These are phyloP conservation scores for Bolboschoenoplectus hybrid DNA, from an alignment of 202 grass and related monocot species.

Conservation along the genomic window DNA sequence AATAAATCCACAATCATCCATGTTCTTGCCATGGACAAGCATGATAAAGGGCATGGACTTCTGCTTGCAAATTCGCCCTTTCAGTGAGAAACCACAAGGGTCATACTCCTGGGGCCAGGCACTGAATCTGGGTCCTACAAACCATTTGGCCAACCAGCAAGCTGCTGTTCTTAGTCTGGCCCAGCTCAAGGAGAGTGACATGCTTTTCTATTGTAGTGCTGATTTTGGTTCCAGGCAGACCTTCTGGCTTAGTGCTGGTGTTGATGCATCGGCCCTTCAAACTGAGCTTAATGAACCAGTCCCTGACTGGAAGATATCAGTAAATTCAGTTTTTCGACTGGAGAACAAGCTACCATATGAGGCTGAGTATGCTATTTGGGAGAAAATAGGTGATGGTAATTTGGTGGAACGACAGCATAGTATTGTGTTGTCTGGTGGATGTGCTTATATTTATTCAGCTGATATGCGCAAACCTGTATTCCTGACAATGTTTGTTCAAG, in stretches of 20 bases:
- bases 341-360: constrained; percentile 95
- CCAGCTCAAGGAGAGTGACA: constrained; percentile 92
- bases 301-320: constrained; percentile 88
- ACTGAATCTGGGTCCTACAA: constrained; percentile 63
- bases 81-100: constrained; percentile 63
- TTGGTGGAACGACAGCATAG: constrained; percentile 89
- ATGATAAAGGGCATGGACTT: constrained; percentile 72
- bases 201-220: constrained; percentile 68
- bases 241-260: constrained; percentile 89
- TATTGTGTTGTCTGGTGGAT: constrained; percentile 67
- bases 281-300: constrained; percentile 88
- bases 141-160: constrained; percentile 43
- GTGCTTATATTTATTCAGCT: constrained; percentile 85
- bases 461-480: constrained; percentile 86
- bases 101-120: constrained; percentile 81
- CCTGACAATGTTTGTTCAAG: constrained; percentile 91
- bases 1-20: constrained; percentile 72
- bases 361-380: constrained; percentile 96
- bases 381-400: constrained; percentile 74
- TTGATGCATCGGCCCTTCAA: constrained; percentile 87
- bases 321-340: constrained; percentile 89
- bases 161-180: constrained; percentile 69
- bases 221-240: constrained; percentile 49
- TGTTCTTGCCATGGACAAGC: constrained; percentile 70
- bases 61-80: constrained; percentile 88